These are phyloP conservation scores for Podila epicladia DNA, from an alignment of 192 early-diverging fungal species.

Conservation along the genomic window DNA sequence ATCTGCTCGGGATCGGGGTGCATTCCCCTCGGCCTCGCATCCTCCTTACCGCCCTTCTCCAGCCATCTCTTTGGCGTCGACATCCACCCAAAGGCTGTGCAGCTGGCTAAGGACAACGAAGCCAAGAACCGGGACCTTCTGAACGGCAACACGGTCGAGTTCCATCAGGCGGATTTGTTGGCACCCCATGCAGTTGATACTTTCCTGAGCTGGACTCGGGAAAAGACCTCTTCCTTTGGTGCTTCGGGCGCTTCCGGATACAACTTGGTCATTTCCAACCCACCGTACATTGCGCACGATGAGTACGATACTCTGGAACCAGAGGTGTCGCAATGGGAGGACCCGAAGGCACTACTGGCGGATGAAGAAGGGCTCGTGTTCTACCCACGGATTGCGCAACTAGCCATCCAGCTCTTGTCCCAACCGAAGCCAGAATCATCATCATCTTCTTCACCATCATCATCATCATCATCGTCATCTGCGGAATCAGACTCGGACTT, in stretches of 20 bases:
- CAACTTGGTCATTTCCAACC: constrained; percentile 90
- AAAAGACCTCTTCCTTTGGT: no score
- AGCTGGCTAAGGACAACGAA: constrained; percentile 68
- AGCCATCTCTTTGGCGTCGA: constrained; percentile 71
- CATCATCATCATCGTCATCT: background rate
- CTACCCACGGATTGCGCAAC: constrained; percentile 63
- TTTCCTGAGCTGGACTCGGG: constrained; percentile 22
- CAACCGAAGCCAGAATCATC: background rate
- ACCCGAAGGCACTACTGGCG: constrained; percentile 76
- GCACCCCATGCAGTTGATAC: constrained; percentile 10
- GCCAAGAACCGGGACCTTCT: constrained; percentile 28
- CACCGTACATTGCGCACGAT: constrained; percentile 83
- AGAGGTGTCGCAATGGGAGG: constrained; percentile 90
- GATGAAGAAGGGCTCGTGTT: constrained; percentile 68
- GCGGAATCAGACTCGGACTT: background rate
- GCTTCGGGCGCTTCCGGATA: constrained; percentile 31
- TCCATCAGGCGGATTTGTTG: constrained; percentile 60
- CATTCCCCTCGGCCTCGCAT: constrained; percentile 76
- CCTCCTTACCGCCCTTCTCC: constrained; percentile 57
- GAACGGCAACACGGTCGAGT: constrained; percentile 49
- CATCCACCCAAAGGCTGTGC: constrained; percentile 68
- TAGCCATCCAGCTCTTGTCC: constrained; percentile 50
- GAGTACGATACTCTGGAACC: constrained; percentile 76
- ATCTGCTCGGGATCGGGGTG: constrained; percentile 91
- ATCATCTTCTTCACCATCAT: no score